These are phyloP conservation scores for Spatholobus suberectus DNA, from an alignment of 306 rosid species.

Conservation along the genomic window DNA sequence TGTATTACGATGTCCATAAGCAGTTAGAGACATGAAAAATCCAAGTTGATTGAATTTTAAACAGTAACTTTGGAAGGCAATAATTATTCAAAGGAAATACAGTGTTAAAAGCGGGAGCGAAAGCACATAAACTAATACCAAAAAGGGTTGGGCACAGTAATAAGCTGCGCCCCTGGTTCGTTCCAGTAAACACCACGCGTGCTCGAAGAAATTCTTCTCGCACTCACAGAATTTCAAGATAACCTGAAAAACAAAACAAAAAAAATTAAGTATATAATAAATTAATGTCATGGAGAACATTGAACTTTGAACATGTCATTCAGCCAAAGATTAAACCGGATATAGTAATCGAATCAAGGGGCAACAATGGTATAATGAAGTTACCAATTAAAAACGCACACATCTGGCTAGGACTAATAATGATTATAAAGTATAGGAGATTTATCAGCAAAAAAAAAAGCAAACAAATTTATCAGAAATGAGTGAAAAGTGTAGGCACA, in stretches of 20 bases:
- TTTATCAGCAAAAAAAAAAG: not conserved
- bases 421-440: not conserved
- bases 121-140: conserved; percentile 30
- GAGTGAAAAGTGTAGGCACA: conserved; percentile 52
- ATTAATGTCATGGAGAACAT: not conserved
- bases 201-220: not conserved
- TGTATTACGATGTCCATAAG: not conserved
- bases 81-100: not conserved
- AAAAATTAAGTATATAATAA: not conserved
- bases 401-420: not conserved
- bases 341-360: not conserved
- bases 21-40: not conserved
- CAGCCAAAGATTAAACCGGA: conserved; percentile 1
- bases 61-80: not conserved
- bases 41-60: not conserved
- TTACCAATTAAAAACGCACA: not conserved
- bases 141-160: not conserved
- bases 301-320: conserved; percentile 20
- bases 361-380: not conserved
- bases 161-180: not conserved
- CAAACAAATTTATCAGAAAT: conserved; percentile 26
- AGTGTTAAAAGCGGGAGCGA: not conserved
- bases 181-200: not conserved
- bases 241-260: conserved; percentile 7
- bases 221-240: not conserved